Evolutionary conservation across 1,284 basidiomycete genomes (phyloP).

Genomic region (Ceratobasidium sp.): DNA sequence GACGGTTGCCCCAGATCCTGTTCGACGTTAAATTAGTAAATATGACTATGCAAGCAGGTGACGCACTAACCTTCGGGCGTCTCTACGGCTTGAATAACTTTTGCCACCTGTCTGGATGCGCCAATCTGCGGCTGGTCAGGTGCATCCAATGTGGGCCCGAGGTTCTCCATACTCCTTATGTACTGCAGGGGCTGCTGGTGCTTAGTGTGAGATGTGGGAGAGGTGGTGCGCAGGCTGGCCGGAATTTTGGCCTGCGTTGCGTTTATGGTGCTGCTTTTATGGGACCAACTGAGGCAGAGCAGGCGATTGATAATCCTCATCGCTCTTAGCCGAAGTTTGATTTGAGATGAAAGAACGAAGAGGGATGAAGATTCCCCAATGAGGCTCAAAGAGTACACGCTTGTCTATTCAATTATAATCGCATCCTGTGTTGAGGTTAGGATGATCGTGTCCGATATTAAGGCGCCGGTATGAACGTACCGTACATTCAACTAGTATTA

Average conservation of each 20-base stretch:
- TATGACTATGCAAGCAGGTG: background rate
- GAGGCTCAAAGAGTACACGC: background rate
- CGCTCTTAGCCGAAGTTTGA: background rate
- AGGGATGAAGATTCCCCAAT: no score
- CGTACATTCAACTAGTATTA: background rate
- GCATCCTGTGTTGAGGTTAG: background rate
- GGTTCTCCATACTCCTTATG: background rate
- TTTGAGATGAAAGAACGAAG: background rate
- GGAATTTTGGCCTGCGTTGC: no score
- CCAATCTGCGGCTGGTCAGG: background rate
- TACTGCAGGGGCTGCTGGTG: background rate
- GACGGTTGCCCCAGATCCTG: constrained; percentile 18
- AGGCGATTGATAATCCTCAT: background rate
- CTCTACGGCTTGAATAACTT: constrained; percentile 1
- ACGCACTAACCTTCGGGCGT: constrained; percentile 15
- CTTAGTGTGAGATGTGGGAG: background rate
- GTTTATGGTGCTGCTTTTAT: no score
- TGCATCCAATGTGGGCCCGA: no score
- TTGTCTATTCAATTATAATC: background rate
- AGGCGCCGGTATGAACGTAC: background rate
- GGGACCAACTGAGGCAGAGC: background rate
- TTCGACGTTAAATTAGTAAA: background rate
- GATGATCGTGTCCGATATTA: background rate
- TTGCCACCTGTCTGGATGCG: background rate
- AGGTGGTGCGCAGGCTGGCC: background rate